A percentile compares a stretch with the other conserved stretches of the same genome.
Conservation (phyloP, 306 rosid genomes). For the Pueraria montana region DNA sequence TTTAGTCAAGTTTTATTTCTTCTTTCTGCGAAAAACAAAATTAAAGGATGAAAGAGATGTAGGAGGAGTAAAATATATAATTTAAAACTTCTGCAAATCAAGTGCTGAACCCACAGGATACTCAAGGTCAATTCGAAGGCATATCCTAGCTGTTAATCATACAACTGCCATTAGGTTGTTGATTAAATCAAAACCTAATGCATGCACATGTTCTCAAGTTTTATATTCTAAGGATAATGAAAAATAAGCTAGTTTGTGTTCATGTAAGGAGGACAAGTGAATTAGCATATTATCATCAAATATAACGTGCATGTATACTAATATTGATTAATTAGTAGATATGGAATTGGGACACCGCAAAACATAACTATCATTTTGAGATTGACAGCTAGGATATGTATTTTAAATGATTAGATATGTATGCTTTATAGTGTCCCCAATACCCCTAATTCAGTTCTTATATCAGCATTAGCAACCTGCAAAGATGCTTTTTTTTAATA, state of each 20-base stretch:
- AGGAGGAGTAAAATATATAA: constrained; percentile 1
- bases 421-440: not conserved
- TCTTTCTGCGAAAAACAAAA: not conserved
- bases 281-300: not conserved
- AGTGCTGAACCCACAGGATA: constrained; percentile 3
- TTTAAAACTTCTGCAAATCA: constrained; percentile 3
- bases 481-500: constrained; percentile 8
- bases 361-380: not conserved
- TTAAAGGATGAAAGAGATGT: not conserved
- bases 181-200: constrained; percentile 10
- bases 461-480: constrained; percentile 29
- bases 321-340: not conserved
- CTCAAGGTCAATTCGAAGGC: not conserved
- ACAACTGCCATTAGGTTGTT: constrained; percentile 20
- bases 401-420: not conserved
- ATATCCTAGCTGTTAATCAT: constrained; percentile 11
- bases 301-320: not conserved
- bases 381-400: not conserved
- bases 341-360: not conserved
- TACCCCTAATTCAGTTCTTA: not conserved
- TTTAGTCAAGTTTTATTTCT: constrained; percentile 5
- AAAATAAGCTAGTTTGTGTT: not conserved
- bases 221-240: not conserved
- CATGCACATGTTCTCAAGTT: constrained; percentile 14
- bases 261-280: not conserved